phyloP scores from a whole-genome alignment of 2,329 filamentous ascomycete species.

The Curvularia hawaiiensis region DNA sequence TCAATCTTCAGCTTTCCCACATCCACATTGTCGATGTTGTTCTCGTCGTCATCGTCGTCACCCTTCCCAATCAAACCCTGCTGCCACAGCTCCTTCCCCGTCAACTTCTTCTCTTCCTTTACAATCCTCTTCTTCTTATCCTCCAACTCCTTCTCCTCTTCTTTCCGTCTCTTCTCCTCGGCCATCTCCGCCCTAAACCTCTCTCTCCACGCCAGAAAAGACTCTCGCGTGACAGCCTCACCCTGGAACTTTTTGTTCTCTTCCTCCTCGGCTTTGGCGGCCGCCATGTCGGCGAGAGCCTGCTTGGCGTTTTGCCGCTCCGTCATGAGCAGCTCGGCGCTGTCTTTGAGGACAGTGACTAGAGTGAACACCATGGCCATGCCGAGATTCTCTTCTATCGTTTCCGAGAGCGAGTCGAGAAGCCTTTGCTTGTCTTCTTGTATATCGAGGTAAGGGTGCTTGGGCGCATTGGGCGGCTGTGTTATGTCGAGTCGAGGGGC shows the following conservation, averaged over 20 bases:
- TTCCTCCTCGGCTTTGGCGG: slow-evolving; percentile 76
- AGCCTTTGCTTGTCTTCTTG: slow-evolving; percentile 78
- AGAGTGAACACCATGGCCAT: slow-evolving; percentile 98
- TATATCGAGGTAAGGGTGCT: slow-evolving; percentile 77
- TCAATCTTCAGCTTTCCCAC: slow-evolving; percentile 51
- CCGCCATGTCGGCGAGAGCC: slow-evolving; percentile 58
- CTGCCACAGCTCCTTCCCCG: slow-evolving; percentile 60
- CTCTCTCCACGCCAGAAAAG: slow-evolving; percentile 82
- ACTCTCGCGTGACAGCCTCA: slow-evolving; percentile 83
- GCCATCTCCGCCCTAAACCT: slow-evolving; percentile 80
- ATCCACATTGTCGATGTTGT: slow-evolving; percentile 60
- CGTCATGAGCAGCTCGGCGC: slow-evolving; percentile 81
- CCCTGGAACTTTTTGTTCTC: slow-evolving; percentile 98
- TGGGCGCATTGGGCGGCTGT: slow-evolving; percentile 70
- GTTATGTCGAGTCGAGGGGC: slow-evolving; percentile 82
- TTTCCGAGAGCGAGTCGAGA: slow-evolving; percentile 71
- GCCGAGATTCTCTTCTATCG: slow-evolving; percentile 88
- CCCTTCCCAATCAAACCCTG: slow-evolving; percentile 62
- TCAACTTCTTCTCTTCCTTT: slow-evolving; percentile 81
- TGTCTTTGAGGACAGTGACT: slow-evolving; percentile 84
- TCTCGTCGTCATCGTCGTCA: slow-evolving; percentile 69
- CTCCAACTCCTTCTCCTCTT: slow-evolving; percentile 75
- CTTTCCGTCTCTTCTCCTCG: slow-evolving; percentile 64
- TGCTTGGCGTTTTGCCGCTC: slow-evolving; percentile 71
- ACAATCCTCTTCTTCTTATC: slow-evolving; percentile 54